Evolutionary conservation across 768 basidiomycete species (phyloP).

Genomic region (Tricholoma saponaceum): DNA sequence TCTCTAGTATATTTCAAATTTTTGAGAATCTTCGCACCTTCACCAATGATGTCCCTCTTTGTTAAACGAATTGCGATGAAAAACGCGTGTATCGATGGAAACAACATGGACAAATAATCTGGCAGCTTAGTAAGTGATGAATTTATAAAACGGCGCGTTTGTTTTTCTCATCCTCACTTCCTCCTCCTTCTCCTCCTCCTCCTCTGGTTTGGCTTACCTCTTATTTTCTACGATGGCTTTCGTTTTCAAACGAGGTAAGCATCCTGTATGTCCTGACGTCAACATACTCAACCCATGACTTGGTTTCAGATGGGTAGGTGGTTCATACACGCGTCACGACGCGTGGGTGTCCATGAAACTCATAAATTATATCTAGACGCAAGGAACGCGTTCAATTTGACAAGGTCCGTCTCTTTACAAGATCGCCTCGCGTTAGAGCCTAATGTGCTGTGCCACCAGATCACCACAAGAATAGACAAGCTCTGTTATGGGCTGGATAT

Average conservation of each 20-base stretch:
- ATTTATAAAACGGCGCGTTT: slow-evolving; percentile 26
- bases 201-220: slow-evolving; percentile 1
- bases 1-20: neutral
- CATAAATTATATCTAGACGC: slow-evolving; percentile 42
- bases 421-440: slow-evolving; percentile 9
- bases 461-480: slow-evolving; percentile 83
- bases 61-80: slow-evolving; percentile 4
- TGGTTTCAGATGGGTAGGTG: slow-evolving; percentile 43
- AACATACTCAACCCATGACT: slow-evolving; percentile 1
- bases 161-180: slow-evolving; percentile 18
- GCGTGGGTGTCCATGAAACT: slow-evolving; percentile 23
- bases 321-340: slow-evolving; percentile 28
- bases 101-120: slow-evolving; percentile 2
- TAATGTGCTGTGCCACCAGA: slow-evolving; percentile 39
- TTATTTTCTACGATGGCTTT: slow-evolving; percentile 25
- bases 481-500: slow-evolving; percentile 94
- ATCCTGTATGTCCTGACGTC: neutral
- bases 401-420: slow-evolving; percentile 51
- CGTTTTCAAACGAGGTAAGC: slow-evolving; percentile 39
- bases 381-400: slow-evolving; percentile 94
- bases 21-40: neutral
- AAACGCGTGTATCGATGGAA: neutral
- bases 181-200: slow-evolving; percentile 18
- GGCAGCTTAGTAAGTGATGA: slow-evolving; percentile 28
- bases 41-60: neutral